These are phyloP conservation scores for Colletotrichum sp. DNA, from an alignment of 2,329 filamentous ascomycete species.

Conservation along the genomic window DNA sequence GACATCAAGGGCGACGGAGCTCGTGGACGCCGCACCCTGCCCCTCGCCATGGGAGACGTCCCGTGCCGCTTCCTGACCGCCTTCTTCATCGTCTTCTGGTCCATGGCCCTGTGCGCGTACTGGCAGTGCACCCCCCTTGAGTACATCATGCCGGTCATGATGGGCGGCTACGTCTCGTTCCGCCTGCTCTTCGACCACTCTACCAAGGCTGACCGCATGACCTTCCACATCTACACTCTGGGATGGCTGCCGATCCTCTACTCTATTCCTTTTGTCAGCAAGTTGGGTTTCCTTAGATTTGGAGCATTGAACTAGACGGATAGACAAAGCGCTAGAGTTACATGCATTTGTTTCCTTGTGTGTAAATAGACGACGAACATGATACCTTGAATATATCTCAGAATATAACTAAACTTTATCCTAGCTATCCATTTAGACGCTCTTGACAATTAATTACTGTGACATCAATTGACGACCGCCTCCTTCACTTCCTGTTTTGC, in stretches of 20 bases:
- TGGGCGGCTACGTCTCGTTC: not conserved
- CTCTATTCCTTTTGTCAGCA: not conserved
- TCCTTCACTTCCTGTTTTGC: not conserved
- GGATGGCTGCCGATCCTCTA: not conserved
- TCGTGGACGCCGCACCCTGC: constrained; percentile 26
- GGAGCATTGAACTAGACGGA: not conserved
- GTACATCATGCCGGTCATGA: not conserved
- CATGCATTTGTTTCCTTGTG: not conserved
- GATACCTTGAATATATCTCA: not conserved
- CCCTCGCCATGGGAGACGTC: constrained; percentile 26
- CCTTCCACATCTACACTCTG: not conserved
- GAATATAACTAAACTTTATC: not conserved
- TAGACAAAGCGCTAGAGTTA: not conserved
- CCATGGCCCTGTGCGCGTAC: not conserved
- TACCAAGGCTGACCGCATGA: not conserved
- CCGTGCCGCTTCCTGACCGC: constrained; percentile 24
- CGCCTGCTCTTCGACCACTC: not conserved
- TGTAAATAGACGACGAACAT: not conserved
- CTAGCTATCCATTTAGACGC: no score
- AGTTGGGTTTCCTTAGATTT: not conserved
- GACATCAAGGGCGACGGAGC: constrained; percentile 20
- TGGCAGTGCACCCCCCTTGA: not conserved
- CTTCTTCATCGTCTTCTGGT: constrained; percentile 20
- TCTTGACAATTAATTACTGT: not conserved
- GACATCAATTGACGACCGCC: not conserved